Percentiles rank a stretch among this genome's conserved stretches.
Conservation (phyloP, 345 rosid genomes). For the Schrenkiella parvula region DNA sequence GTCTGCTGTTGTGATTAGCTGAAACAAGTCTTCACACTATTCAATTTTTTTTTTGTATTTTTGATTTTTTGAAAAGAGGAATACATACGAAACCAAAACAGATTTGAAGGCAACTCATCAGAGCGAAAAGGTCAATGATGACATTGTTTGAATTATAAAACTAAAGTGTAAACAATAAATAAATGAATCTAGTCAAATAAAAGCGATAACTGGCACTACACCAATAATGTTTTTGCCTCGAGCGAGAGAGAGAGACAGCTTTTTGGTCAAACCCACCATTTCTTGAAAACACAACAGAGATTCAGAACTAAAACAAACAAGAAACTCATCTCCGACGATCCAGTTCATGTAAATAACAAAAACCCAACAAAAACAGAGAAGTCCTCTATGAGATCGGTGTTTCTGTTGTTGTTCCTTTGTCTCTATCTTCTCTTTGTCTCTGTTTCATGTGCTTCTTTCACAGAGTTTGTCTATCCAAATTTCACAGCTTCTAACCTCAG, state of each 20-base stretch:
- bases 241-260: background rate
- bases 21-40: constrained; percentile 13
- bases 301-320: constrained; percentile 5
- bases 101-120: background rate
- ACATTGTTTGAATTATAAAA: background rate
- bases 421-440: constrained; percentile 23
- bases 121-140: constrained; percentile 5
- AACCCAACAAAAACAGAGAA: constrained; percentile 12
- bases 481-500: constrained; percentile 60
- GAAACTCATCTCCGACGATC: constrained; percentile 21
- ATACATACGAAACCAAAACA: background rate
- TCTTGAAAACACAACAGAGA: constrained; percentile 5
- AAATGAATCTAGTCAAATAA: background rate
- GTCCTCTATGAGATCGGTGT: constrained; percentile 45
- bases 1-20: constrained; percentile 7
- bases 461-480: constrained; percentile 55
- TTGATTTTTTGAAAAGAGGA: background rate
- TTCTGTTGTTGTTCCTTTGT: constrained; percentile 30
- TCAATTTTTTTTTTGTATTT: background rate
- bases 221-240: constrained; percentile 7
- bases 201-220: background rate
- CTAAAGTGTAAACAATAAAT: background rate
- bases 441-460: constrained; percentile 36
- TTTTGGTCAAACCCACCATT: constrained; percentile 18
- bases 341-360: background rate